Percentiles rank a stretch among this genome's conserved stretches.
These are phyloP conservation scores for Candida jianshihensis DNA, from an alignment of 805 yeast species.

Conservation along the genomic window DNA sequence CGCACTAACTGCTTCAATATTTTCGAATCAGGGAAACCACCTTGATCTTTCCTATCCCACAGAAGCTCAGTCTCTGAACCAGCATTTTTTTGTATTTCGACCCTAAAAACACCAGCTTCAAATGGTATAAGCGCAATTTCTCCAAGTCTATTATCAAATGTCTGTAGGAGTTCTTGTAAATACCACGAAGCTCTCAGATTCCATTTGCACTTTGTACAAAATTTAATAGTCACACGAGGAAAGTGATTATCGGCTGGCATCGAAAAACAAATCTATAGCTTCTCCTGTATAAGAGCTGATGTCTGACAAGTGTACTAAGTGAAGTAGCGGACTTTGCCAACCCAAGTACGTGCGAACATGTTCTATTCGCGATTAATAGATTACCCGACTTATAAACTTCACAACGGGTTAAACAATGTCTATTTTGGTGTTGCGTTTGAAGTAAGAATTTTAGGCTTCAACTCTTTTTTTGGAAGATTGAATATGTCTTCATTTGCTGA, in stretches of 20 bases:
- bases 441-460: not conserved
- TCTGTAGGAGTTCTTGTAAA: slow-evolving; percentile 75
- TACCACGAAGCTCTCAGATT: slow-evolving; percentile 85
- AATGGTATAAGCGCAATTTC: slow-evolving; percentile 47
- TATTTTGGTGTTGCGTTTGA: too few species aligned
- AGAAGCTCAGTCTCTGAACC: slow-evolving; percentile 27
- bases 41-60: slow-evolving; percentile 57
- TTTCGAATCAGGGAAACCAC: slow-evolving; percentile 87
- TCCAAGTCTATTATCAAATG: slow-evolving; percentile 55
- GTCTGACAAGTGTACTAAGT: too few species aligned
- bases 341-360: not conserved
- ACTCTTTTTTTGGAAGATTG: not conserved
- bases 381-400: too few species aligned
- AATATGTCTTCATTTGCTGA: slow-evolving; percentile 56
- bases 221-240: slow-evolving; percentile 63
- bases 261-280: too few species aligned
- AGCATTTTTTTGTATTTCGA: slow-evolving; percentile 38
- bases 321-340: too few species aligned
- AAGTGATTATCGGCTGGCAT: slow-evolving; percentile 17
- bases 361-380: not conserved
- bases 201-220: slow-evolving; percentile 86
- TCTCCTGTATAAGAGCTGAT: too few species aligned
- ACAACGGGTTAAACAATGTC: too few species aligned
- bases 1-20: slow-evolving; percentile 63
- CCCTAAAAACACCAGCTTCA: slow-evolving; percentile 51